phyloP scores from a whole-genome alignment of 495 filamentous ascomycete species.

The Acidiella bohemica region DNA sequence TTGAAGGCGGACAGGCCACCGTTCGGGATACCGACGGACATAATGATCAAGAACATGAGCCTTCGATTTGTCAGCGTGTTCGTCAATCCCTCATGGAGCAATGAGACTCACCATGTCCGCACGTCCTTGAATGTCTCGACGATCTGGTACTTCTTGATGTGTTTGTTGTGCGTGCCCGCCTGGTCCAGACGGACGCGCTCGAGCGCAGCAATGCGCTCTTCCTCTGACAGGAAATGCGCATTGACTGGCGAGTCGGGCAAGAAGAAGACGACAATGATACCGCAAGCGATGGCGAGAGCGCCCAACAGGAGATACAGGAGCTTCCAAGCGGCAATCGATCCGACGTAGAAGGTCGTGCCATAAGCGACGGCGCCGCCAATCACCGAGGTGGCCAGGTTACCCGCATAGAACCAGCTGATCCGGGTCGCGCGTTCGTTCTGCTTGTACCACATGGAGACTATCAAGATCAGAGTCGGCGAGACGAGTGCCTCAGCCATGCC shows the following conservation, averaged over 20 bases:
- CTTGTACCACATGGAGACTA: conserved; percentile 19
- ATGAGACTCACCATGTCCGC: too few relatives aligned
- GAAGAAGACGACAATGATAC: conserved; percentile 12
- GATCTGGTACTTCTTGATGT: conserved; percentile 27
- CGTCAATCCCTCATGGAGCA: too few relatives aligned
- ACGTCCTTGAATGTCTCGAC: conserved; percentile 35
- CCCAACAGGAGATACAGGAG: conserved; percentile 17
- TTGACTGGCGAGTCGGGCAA: conserved; percentile 16
- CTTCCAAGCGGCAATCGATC: conserved; percentile 12
- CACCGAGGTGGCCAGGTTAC: conserved; percentile 11
- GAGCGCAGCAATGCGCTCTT: conserved; percentile 16
- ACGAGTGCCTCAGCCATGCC: conserved; percentile 17
- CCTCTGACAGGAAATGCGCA: conserved; percentile 12
- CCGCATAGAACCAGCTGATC: conserved; percentile 15
- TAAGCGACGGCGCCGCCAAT: conserved; percentile 15
- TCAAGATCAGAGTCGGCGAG: conserved; percentile 16
- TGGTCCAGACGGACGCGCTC: conserved; percentile 15
- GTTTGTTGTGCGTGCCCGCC: conserved; percentile 27
- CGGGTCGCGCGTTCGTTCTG: conserved; percentile 15
- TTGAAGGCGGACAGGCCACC: conserved; percentile 6
- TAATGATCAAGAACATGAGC: conserved; percentile 10
- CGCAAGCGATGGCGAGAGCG: conserved; percentile 4
- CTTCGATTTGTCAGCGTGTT: too few relatives aligned
- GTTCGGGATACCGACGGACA: conserved; percentile 4
- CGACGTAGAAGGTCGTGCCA: conserved; percentile 13